These are phyloP conservation scores for Sinapis alba DNA, from an alignment of 441 rosid genomes.

Conservation along the genomic window DNA sequence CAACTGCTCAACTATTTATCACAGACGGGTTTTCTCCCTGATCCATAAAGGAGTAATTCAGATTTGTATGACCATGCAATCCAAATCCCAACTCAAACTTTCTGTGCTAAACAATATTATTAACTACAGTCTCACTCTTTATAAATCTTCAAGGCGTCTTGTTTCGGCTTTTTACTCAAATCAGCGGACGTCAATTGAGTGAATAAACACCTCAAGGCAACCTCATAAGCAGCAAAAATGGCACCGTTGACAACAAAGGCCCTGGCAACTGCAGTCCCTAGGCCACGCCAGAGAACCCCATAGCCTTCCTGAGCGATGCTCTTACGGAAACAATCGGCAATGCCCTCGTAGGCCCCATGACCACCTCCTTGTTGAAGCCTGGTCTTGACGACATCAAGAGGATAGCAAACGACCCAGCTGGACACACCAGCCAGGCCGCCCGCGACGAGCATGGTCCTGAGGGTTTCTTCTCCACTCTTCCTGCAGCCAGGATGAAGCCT, in stretches of 20 bases:
- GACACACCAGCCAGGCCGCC: constrained; percentile 97
- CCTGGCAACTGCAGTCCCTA: constrained; percentile 91
- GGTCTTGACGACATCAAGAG: constrained; percentile 87
- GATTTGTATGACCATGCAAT: constrained; percentile 5
- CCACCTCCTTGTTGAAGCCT: constrained; percentile 56
- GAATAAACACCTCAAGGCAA: constrained; percentile 79
- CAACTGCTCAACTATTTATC: background rate
- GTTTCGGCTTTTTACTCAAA: background rate
- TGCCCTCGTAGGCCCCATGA: constrained; percentile 59
- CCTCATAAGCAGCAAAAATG: constrained; percentile 85
- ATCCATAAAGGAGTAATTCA: background rate
- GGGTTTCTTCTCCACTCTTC: constrained; percentile 66
- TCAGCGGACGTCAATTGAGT: constrained; percentile 4
- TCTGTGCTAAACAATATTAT: background rate
- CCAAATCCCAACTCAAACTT: constrained; percentile 4
- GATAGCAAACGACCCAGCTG: constrained; percentile 92
- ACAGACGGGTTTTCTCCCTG: background rate
- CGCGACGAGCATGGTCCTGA: constrained; percentile 77
- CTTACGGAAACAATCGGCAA: constrained; percentile 70
- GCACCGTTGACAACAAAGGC: constrained; percentile 98
- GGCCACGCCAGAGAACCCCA: constrained; percentile 83
- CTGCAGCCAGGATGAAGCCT: constrained; percentile 92
- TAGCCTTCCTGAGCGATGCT: constrained; percentile 77
- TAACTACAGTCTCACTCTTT: background rate
- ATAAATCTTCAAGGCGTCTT: constrained; percentile 8